Evolutionary conservation across 2,329 filamentous ascomycete species (phyloP).

Genomic region (Aspergillus proliferans): DNA sequence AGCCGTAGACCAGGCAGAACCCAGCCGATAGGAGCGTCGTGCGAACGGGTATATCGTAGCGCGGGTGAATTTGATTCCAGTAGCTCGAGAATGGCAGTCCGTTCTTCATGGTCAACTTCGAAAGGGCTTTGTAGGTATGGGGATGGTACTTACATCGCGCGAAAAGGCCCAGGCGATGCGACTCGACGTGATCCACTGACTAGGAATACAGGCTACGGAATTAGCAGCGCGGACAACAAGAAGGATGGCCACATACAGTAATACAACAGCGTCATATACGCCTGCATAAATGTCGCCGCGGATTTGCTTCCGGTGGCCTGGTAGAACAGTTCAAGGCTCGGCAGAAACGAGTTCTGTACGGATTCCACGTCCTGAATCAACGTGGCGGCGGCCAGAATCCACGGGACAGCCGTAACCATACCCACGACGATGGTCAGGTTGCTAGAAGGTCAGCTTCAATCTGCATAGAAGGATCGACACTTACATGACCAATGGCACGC

Average conservation of each 20-base stretch:
- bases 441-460: constrained; percentile 3
- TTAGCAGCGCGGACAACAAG: background rate
- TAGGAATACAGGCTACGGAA: constrained; percentile 16
- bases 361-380: constrained; percentile 22
- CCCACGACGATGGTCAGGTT: constrained; percentile 24
- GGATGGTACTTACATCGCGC: constrained; percentile 15
- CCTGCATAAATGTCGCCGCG: constrained; percentile 11
- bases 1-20: constrained; percentile 24
- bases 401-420: constrained; percentile 21
- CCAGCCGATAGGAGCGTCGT: constrained; percentile 20
- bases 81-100: constrained; percentile 19
- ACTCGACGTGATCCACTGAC: constrained; percentile 27
- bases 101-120: constrained; percentile 9
- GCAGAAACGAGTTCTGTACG: constrained; percentile 13
- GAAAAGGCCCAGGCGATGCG: constrained; percentile 30
- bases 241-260: constrained; percentile 4
- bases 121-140: constrained; percentile 28
- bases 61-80: constrained; percentile 17
- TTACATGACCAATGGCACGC: constrained; percentile 14
- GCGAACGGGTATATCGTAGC: constrained; percentile 19
- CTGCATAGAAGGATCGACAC: background rate
- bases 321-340: constrained; percentile 12
- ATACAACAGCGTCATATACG: constrained; percentile 11
- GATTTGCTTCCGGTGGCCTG: constrained; percentile 20
- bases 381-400: constrained; percentile 20